Evolutionary conservation across 163 green algal species (phyloP).

Genomic region (Volvox carteri): DNA sequence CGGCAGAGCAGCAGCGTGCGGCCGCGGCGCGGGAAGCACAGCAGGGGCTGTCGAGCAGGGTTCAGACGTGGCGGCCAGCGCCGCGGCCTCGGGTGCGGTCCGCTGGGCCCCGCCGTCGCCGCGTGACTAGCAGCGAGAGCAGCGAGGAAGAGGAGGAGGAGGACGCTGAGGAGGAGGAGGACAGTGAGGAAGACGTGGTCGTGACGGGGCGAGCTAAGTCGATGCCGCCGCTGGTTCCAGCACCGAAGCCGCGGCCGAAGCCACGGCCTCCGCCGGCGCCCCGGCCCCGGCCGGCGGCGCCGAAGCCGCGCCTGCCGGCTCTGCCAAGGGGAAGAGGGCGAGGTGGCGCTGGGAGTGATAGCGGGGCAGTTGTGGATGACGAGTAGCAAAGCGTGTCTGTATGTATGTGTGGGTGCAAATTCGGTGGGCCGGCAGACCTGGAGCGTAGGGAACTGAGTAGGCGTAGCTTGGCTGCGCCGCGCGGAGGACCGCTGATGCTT

Average conservation of each 20-base stretch:
- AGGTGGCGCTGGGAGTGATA: neutral
- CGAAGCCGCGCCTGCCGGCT: neutral
- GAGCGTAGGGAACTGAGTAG: too few species aligned
- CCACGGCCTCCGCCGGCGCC: neutral
- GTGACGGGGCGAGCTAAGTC: neutral
- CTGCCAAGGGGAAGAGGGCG: neutral
- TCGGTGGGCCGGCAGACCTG: too few species aligned
- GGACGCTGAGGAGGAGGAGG: neutral
- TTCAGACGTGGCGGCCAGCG: neutral
- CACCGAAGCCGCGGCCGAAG: neutral
- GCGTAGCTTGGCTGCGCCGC: too few species aligned
- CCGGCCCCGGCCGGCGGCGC: neutral
- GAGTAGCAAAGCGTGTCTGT: neutral
- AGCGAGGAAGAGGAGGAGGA: constrained; percentile 28
- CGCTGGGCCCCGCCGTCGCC: neutral
- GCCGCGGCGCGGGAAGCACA: neutral
- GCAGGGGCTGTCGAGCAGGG: neutral
- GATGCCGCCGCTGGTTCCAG: neutral
- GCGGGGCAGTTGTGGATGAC: neutral
- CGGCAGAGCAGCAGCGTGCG: constrained; percentile 22
- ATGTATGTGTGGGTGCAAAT: too few species aligned
- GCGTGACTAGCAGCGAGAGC: constrained; percentile 8
- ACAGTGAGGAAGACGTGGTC: neutral
- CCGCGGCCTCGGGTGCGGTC: neutral
- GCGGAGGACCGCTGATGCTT: too few species aligned